Base-by-base conservation (phyloP, 2,329 filamentous ascomycete genomes). In the Ophiocordyceps robertsii region DNA sequence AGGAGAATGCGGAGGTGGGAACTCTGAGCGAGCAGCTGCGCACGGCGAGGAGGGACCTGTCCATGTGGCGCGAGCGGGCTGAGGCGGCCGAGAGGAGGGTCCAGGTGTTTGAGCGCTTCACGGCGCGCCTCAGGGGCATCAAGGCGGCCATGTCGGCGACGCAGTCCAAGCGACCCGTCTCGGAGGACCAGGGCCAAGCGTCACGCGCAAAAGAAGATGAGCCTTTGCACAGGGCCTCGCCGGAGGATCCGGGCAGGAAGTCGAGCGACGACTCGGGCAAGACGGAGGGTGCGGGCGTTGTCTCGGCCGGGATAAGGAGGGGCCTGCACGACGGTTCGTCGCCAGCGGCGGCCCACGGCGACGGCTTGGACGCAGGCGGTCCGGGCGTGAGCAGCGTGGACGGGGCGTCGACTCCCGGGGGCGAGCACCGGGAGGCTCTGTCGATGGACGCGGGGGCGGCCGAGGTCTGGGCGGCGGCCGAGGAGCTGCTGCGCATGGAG, bases 21-120 rank as follows among this genome's bases (percentile, higher is more conserved):
- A 64, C 62, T 5, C 50, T 77, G 42, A 66, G 65, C 42, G 67
- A 73, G 47, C 63, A 73, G 48, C 51, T 80, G 37, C 56, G 67
- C 17, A 57, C 56, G 30, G 57, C 60, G 2, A 57, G 52, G 29
- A 50, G 51, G 12, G 58, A 62, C 21, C 46, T 53, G 5, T 49
- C 49, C 1, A 64, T 59, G 46, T 82, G 77, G 77, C 70, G 64
- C 47, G 64, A 63, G 29, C 62, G 73, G 29, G 77, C 77, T 0
- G 67, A 75, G 50, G 61, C 65, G 4, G 75, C 75, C 0, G 76
- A 82, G 58, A 64, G 59, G 46, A 64, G 69, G 39, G 53, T 78
- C 16, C 61, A 64, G 4, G 63, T 68, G 21, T 66, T 73, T 45
- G 64, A 73, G 51, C 56, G 58, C 35, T 67, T 70, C 45, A 63